phyloP scores from a whole-genome alignment of 352 stramenopile species.

The Aphanomyces stellatus region DNA sequence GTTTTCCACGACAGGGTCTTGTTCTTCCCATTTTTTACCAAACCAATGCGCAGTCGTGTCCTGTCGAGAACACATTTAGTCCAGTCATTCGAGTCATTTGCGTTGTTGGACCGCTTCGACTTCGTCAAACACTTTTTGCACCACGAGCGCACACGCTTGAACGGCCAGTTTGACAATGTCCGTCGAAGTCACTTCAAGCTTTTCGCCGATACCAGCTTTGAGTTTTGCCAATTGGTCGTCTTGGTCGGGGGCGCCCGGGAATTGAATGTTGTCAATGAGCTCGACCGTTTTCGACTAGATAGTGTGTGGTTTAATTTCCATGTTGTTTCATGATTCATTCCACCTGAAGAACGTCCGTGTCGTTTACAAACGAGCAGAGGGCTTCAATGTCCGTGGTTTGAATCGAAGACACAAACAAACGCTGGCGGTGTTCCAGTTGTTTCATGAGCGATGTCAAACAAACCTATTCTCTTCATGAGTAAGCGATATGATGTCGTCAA shows the following conservation, averaged over 20 bases:
- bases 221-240: conserved; percentile 70
- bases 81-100: no score
- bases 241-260: conserved; percentile 44
- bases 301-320: background rate
- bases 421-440: conserved; percentile 61
- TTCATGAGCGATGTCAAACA: conserved; percentile 67
- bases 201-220: conserved; percentile 64
- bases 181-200: conserved; percentile 60
- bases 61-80: conserved; percentile 26
- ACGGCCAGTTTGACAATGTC: conserved; percentile 73
- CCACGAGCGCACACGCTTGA: conserved; percentile 49
- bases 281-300: conserved; percentile 66
- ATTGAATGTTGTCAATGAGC: conserved; percentile 74
- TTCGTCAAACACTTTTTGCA: conserved; percentile 73
- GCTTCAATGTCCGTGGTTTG: conserved; percentile 49
- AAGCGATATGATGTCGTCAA: no score
- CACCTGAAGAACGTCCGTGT: conserved; percentile 73
- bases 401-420: conserved; percentile 38
- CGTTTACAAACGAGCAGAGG: conserved; percentile 84
- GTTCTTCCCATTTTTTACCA: conserved; percentile 78
- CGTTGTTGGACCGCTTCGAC: conserved; percentile 43
- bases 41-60: conserved; percentile 67
- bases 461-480: no score
- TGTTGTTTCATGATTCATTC: no score
- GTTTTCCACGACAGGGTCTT: conserved; percentile 58